These are phyloP conservation scores for Phalaenopsis aphrodite DNA, from an alignment of 106 monocot genomes.

Conservation along the genomic window DNA sequence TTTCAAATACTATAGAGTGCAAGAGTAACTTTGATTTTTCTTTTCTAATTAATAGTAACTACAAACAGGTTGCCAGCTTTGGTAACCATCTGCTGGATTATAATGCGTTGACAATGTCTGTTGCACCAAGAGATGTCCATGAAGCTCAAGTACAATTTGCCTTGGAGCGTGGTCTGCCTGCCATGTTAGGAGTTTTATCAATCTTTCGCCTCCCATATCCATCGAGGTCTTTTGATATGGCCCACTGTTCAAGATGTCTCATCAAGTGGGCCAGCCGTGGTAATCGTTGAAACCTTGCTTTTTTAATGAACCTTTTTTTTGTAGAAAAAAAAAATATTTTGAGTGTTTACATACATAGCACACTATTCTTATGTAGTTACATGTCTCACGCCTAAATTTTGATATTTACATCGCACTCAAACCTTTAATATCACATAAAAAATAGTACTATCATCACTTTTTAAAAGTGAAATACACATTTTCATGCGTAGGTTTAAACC, in stretches of 20 bases:
- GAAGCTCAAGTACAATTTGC: slow-evolving; percentile 95
- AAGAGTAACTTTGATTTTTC: neutral
- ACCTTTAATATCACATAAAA: too few species aligned
- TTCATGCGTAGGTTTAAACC: too few species aligned
- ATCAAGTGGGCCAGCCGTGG: slow-evolving; percentile 66
- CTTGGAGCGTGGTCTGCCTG: slow-evolving; percentile 84
- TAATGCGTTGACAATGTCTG: slow-evolving; percentile 71
- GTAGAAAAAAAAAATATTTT: neutral
- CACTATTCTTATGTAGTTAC: too few species aligned
- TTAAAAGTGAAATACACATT: too few species aligned
- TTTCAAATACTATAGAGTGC: neutral
- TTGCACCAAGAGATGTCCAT: slow-evolving; percentile 80
- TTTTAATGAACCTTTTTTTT: slow-evolving; percentile 2
- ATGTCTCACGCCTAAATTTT: too few species aligned
- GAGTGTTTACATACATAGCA: too few species aligned
- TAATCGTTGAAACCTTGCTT: slow-evolving; percentile 17
- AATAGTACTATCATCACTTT: too few species aligned
- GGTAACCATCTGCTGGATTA: slow-evolving; percentile 65
- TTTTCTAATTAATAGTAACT: neutral
- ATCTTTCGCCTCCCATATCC: slow-evolving; percentile 60
- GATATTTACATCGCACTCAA: too few species aligned
- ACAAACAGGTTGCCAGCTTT: slow-evolving; percentile 76
- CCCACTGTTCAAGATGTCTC: slow-evolving; percentile 78
- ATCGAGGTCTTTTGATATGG: slow-evolving; percentile 84
- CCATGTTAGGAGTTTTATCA: slow-evolving; percentile 72